Conservation (phyloP, 345 rosid species). For the Combretum micranthum region DNA sequence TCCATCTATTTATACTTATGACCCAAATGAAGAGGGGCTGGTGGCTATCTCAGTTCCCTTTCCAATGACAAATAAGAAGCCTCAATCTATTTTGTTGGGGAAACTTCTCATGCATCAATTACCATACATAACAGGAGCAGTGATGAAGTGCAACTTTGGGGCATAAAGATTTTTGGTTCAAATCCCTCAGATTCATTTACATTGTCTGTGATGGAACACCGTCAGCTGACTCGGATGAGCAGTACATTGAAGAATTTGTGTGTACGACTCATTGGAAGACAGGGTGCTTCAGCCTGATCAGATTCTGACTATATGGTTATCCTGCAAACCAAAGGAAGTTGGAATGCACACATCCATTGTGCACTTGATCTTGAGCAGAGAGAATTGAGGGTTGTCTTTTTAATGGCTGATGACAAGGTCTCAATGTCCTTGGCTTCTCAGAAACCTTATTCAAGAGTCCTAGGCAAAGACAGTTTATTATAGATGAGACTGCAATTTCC, state of each 20-base stretch:
- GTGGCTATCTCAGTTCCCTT: slow-evolving; percentile 42
- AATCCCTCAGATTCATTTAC: slow-evolving; percentile 29
- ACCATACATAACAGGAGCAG: slow-evolving; percentile 27
- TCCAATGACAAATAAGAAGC: slow-evolving; percentile 33
- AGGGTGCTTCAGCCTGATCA: slow-evolving; percentile 40
- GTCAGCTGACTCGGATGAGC: slow-evolving; percentile 10
- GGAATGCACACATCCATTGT: slow-evolving; percentile 45
- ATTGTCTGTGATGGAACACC: slow-evolving; percentile 50
- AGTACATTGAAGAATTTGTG: slow-evolving; percentile 21
- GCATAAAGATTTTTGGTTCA: slow-evolving; percentile 33
- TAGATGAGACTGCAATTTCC: slow-evolving; percentile 19
- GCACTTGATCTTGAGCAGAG: slow-evolving; percentile 36
- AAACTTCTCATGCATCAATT: slow-evolving; percentile 30
- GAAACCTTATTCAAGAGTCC: slow-evolving; percentile 25
- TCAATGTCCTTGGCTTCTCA: slow-evolving; percentile 33
- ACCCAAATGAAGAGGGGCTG: slow-evolving; percentile 30
- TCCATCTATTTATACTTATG: slow-evolving; percentile 26
- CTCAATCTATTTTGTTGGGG: slow-evolving; percentile 35
- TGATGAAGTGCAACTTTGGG: slow-evolving; percentile 44
- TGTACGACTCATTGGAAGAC: slow-evolving; percentile 33
- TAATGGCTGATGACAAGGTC: slow-evolving; percentile 50
- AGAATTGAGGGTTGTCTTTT: slow-evolving; percentile 39
- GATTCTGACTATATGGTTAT: slow-evolving; percentile 48
- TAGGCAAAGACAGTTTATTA: slow-evolving; percentile 22
- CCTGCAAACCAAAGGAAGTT: slow-evolving; percentile 50